Evolutionary conservation across 305 asterid genomes (phyloP), one percentile per base, ranked within the genome.

Genomic region (Fraxinus velutina): DNA sequence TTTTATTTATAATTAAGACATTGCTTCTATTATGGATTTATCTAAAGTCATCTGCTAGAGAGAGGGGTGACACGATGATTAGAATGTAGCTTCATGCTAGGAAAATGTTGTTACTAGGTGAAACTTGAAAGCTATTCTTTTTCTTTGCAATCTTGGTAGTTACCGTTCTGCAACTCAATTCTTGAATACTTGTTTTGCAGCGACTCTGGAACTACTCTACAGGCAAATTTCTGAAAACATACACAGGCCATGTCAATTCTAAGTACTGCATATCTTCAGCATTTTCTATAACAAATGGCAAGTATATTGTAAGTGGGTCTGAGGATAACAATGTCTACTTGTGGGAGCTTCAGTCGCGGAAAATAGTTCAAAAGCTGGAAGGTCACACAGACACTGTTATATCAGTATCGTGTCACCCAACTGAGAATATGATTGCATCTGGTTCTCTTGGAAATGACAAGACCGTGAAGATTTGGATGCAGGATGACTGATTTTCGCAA

Each of bases 271-370:
- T 92, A 21, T 88, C 98, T 4, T 91, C 99, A 4, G 86, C 97
- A 55, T 96, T 96, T 77, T 96, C 98, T 30, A 85, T 92, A 75
- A 93, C 99, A 52, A 93, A 94, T 78, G 99, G 96, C 81, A 96
- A 92, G 80, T 96, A 91, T 89, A 92, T 96, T 36, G 98, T 93
- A 44, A 89, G 99, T 57, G 99, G 99, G 52, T 96, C 99, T 0
- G 99, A 96, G 89, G 98, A 96, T 82, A 91, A 93, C 57, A 84
- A 88, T 50, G 89, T 96, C 42, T 94, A 91, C 87, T 57, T 96
- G 60, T 96, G 98, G 98, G 99, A 96, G 86, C 98, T 94, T 39
- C 99, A 96, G 84, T 88, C 98, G 1, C 91, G 96, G 82, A 90
- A 91, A 86, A 84, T 96, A 76, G 92, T 96, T 81, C 99, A 96